phyloP scores from a whole-genome alignment of 1,284 basidiomycete genomes.

The Cystobasidiaceae sp. region DNA sequence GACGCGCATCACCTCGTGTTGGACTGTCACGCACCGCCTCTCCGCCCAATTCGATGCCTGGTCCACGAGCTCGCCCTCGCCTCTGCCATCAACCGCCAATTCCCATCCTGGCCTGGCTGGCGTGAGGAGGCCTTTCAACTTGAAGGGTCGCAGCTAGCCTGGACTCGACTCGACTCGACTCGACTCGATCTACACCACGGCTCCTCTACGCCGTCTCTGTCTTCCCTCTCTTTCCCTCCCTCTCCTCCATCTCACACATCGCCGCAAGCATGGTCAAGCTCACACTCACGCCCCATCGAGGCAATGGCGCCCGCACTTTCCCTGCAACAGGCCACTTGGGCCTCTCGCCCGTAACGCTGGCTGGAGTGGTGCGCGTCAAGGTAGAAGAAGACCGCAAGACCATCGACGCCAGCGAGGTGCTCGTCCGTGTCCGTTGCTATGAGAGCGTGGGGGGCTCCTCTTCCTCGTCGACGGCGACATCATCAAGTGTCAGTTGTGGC shows the following conservation, averaged over 20 bases:
- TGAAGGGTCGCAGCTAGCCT: no score
- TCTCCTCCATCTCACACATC: neutral
- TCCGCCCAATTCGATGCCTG: no score
- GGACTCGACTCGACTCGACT: no score
- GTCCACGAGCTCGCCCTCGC: no score
- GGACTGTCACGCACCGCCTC: no score
- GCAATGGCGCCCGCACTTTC: conserved; percentile 63
- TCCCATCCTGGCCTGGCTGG: no score
- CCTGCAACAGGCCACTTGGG: conserved; percentile 70
- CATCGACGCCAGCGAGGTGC: conserved; percentile 59
- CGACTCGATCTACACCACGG: neutral
- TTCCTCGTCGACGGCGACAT: neutral
- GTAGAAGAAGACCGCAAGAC: conserved; percentile 65
- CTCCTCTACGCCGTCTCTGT: neutral
- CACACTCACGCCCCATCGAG: conserved; percentile 47
- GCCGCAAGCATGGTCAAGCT: conserved; percentile 38
- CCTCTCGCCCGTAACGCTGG: conserved; percentile 67
- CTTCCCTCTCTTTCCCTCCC: neutral
- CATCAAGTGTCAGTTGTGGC: neutral
- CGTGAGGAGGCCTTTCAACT: no score
- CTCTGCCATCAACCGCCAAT: no score
- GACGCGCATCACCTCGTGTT: no score
- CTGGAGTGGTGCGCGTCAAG: conserved; percentile 66
- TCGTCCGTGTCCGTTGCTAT: conserved; percentile 67
- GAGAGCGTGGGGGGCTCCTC: conserved; percentile 55